phyloP scores from a whole-genome alignment of 2,329 filamentous ascomycete species.

The Fusarium bulbicola region DNA sequence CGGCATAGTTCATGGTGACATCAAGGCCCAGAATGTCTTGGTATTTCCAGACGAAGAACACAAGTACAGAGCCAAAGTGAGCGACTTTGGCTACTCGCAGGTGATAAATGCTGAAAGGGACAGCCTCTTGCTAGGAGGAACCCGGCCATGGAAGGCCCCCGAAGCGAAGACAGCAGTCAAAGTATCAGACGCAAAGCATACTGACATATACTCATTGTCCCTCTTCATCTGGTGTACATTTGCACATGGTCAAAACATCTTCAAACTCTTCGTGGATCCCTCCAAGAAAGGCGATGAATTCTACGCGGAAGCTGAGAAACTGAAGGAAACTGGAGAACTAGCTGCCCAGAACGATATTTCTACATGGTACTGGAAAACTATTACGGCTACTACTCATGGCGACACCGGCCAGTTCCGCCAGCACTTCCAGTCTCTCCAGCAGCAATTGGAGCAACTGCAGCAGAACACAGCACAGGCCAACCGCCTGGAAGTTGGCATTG shows the following conservation, averaged over 20 bases:
- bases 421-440: neutral
- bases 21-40: neutral
- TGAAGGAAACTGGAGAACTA: neutral
- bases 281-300: neutral
- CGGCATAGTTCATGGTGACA: neutral
- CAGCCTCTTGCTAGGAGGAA: neutral
- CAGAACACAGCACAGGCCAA: neutral
- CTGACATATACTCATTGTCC: neutral
- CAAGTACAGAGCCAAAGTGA: neutral
- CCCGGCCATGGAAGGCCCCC: neutral
- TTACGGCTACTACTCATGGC: neutral
- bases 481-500: neutral
- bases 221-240: neutral
- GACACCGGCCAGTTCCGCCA: neutral
- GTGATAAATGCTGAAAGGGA: neutral
- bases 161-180: neutral
- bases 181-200: neutral
- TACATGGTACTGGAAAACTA: neutral
- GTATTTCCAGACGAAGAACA: neutral
- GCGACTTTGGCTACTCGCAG: neutral
- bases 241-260: neutral
- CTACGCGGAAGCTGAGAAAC: neutral
- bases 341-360: neutral
- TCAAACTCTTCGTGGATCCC: neutral
- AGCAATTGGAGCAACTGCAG: neutral